Conservation (phyloP, 495 filamentous ascomycete genomes). For the Annulohypoxylon bovei region DNA sequence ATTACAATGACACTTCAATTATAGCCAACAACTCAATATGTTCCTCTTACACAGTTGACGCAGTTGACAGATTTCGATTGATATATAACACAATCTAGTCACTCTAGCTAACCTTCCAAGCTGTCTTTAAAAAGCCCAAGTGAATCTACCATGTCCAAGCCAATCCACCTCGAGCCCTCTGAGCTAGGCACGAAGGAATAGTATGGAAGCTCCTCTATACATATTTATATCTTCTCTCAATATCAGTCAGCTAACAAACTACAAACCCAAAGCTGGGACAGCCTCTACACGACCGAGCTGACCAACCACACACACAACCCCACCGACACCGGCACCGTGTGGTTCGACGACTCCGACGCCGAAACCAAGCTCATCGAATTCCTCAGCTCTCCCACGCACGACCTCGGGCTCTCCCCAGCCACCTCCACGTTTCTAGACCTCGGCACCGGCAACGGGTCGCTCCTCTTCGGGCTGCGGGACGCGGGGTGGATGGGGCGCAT, state of each 20-base stretch:
- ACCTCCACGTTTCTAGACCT: slow-evolving; percentile 69
- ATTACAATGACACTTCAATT: no score
- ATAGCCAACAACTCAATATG: not conserved
- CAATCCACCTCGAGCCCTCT: slow-evolving; percentile 67
- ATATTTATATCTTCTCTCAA: not conserved
- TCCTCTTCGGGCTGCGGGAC: slow-evolving; percentile 78
- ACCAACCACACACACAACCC: slow-evolving; percentile 69
- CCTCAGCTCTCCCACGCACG: slow-evolving; percentile 49
- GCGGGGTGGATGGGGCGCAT: slow-evolving; percentile 67
- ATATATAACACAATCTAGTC: not conserved
- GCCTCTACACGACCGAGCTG: slow-evolving; percentile 69
- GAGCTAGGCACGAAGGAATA: slow-evolving; percentile 76
- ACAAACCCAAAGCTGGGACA: slow-evolving; percentile 71
- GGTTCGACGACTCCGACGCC: slow-evolving; percentile 79
- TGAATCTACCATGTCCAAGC: slow-evolving; percentile 35
- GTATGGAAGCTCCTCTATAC: slow-evolving; percentile 50
- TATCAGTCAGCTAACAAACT: not conserved
- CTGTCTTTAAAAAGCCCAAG: not conserved
- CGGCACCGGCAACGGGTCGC: slow-evolving; percentile 91
- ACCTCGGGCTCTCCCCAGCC: slow-evolving; percentile 2
- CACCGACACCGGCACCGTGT: slow-evolving; percentile 73
- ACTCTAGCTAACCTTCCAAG: not conserved
- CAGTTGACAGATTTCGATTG: not conserved
- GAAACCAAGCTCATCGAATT: slow-evolving; percentile 68
- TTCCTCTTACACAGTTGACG: not conserved